Evolutionary conservation across 78 protist genomes (phyloP), one percentile per base, ranked within the genome.

Genomic region (Corallochytrium limacisporum): DNA sequence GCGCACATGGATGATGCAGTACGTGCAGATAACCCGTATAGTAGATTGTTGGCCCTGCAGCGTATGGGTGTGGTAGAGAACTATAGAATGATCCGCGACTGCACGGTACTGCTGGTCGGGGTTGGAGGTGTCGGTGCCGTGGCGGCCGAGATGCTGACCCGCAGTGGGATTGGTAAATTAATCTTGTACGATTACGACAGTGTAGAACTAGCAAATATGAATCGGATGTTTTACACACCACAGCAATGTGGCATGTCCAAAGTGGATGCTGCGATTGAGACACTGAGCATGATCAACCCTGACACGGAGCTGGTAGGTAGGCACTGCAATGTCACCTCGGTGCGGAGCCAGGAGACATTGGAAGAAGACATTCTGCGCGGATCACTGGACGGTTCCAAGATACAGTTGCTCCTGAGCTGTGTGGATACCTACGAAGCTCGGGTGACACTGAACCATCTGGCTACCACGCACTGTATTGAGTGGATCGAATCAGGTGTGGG

Each of bases 401-500:
- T n/a, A n/a, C n/a, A n/a, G n/a, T 61, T 94, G n/a, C 91, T 94
- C 3, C 75, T 94, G 28, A 60, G 86, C 44, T 94, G 98, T 37
- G 98, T 94, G 9, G 98, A 94, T 63, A 94, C 91, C 54, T 91
- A 81, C 59, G 85, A 81, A 8, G 98, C 98, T 22, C 63, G 85
- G 31, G 54, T 72, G 26, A 67, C 88, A 0, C 55, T 82, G 67
- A 82, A 82, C 68, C 82, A 76, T 36, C 82, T 53, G 32, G 18
- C 9, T 9, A 42, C 22, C 22, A 42, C 22, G 46, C 9, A 42
- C 22, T 15, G 46, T 9, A 42, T 50, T 7, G 18, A 22, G 7
- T 94, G 98, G 98, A 82, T 91, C 85, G 98, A 94, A 51, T 74
- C 87, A 1, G 98, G 98, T n/a, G 98, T 94, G 20, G 38, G 85